These are phyloP conservation scores for Anthostomella pinea DNA, from an alignment of 2,329 filamentous ascomycete genomes.

Conservation along the genomic window DNA sequence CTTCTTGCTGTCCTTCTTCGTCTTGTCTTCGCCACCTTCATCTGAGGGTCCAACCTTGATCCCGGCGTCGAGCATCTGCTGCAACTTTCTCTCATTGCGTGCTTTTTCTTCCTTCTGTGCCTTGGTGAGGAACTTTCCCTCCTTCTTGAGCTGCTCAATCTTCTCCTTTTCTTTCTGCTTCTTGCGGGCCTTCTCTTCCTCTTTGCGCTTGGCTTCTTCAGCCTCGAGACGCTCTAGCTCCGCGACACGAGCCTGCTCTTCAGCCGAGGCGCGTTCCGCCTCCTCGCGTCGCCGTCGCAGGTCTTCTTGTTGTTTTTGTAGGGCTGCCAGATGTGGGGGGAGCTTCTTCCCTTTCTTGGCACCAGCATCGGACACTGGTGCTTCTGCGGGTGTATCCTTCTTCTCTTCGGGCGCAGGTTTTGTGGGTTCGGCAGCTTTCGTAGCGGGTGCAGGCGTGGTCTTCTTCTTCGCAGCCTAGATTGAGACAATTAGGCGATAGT, in stretches of 20 bases:
- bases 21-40: constrained; percentile 54
- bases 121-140: constrained; percentile 83
- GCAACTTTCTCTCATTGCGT: constrained; percentile 72
- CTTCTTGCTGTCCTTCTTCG: constrained; percentile 82
- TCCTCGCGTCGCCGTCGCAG: constrained; percentile 65
- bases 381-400: constrained; percentile 43
- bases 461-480: constrained; percentile 81
- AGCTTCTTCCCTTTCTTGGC: constrained; percentile 87
- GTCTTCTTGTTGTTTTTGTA: constrained; percentile 83
- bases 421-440: constrained; percentile 55
- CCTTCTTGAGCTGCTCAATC: constrained; percentile 83
- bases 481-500: too few species aligned
- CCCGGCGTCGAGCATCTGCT: constrained; percentile 80
- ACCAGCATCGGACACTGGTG: constrained; percentile 42
- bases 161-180: constrained; percentile 86
- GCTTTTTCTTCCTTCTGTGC: constrained; percentile 81
- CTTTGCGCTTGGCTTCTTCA: constrained; percentile 67
- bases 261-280: constrained; percentile 52
- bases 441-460: constrained; percentile 36
- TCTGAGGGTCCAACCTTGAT: constrained; percentile 66
- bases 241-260: constrained; percentile 63
- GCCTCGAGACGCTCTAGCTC: constrained; percentile 62
- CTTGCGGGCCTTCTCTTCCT: constrained; percentile 72
- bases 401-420: constrained; percentile 50
- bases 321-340: constrained; percentile 65